Evolutionary conservation across 148 eudicot species (phyloP).

Genomic region (Amaranthus palmeri): DNA sequence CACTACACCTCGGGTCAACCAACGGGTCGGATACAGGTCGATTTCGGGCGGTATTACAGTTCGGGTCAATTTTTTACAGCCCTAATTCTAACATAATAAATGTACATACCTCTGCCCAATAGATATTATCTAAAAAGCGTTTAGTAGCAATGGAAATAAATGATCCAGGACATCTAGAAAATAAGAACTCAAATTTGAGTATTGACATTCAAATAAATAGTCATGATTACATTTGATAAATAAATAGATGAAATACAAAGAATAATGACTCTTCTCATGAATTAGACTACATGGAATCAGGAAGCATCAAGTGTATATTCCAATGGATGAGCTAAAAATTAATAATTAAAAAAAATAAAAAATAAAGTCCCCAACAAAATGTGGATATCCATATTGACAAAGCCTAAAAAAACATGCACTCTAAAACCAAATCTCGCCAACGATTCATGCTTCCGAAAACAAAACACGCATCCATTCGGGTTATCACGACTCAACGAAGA

Average conservation of each 20-base stretch:
- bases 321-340: slow-evolving; percentile 16
- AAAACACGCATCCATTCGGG: background rate
- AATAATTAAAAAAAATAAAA: slow-evolving; percentile 1
- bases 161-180: background rate
- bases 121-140: too few relatives aligned
- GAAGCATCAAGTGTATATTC: slow-evolving; percentile 23
- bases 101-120: too few relatives aligned
- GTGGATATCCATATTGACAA: slow-evolving; percentile 29
- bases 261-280: slow-evolving; percentile 25
- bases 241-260: slow-evolving; percentile 25
- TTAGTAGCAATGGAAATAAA: too few relatives aligned
- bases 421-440: slow-evolving; percentile 31
- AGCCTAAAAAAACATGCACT: slow-evolving; percentile 26
- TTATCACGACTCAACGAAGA: slow-evolving; percentile 24
- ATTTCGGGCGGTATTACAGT: too few relatives aligned
- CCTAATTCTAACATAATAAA: too few relatives aligned
- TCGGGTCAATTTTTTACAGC: too few relatives aligned
- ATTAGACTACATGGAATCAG: slow-evolving; percentile 18
- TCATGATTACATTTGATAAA: slow-evolving; percentile 21
- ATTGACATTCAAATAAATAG: slow-evolving; percentile 25
- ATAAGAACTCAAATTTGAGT: background rate
- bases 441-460: slow-evolving; percentile 32
- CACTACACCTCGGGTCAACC: too few relatives aligned
- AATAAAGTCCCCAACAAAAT: slow-evolving; percentile 12
- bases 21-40: too few relatives aligned